Evolutionary conservation across 495 filamentous ascomycete species (phyloP), one percentile per base, ranked within the genome.

Genomic region (Trichoderma virens): DNA sequence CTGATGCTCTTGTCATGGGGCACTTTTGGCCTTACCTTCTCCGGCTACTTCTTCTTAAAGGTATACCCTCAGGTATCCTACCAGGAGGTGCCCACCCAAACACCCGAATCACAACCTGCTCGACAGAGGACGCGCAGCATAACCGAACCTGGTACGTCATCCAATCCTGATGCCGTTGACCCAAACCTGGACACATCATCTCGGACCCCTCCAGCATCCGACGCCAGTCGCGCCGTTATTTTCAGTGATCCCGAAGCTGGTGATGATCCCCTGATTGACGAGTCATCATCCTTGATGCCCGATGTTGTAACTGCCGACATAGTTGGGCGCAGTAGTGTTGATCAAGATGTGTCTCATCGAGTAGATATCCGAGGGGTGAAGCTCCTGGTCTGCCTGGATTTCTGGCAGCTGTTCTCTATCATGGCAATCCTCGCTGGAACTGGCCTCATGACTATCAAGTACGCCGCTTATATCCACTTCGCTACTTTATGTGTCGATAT

Each of bases 391-490:
- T 83, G 80, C 59, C 66, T 87, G 62, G 90, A 96, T 61, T 98
- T 98, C 75, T 98, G 92, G 91, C 86, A 94, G 68, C 76, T 95
- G 43, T 98, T 92, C 72, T 68, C 83, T 61, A 84, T 95, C 41
- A 88, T 98, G 83, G 93, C 88, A 35, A 82, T 97, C 18, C 78
- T 98, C 66, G 91, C 92, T 23, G 94, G 94, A 47, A 90, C 97
- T 71, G 94, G 94, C 13, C 75, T 98, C 70, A 98, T 98, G 94
- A 98, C 95, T 3, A 98, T 98, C 73, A 98, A 98, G 92, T 96
- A 78, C 75, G 91, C 83, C 25, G 7, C 31, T 5, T 7, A 18
- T 23, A 25, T 34, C 14, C 9, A 28, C n/a, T 35, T 61, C 32
- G 3, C 35, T 35, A 39, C 3, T 41, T 8, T 18, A 60, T 41